Percentiles rank a stretch among this genome's conserved stretches.
Evolutionary conservation across 345 rosid genomes (phyloP).

Genomic region (Cardamine resedifolia): DNA sequence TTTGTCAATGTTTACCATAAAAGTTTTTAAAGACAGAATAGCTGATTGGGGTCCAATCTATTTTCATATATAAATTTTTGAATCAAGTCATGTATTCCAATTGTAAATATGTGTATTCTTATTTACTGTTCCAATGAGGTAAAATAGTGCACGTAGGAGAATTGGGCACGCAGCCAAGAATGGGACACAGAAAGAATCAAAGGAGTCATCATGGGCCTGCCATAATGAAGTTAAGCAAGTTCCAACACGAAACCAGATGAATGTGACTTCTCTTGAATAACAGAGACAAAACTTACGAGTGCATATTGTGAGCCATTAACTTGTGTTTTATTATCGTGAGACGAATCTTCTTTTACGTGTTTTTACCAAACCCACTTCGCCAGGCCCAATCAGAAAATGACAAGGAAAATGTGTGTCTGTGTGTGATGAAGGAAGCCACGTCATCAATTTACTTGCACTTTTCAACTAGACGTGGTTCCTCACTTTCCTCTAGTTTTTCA

Average conservation of each 20-base stretch:
- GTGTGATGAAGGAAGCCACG: slow-evolving; percentile 13
- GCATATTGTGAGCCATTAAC: slow-evolving; percentile 4
- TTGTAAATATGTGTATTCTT: background rate
- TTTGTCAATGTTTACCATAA: too few species aligned
- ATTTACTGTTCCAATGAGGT: background rate
- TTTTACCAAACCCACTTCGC: slow-evolving; percentile 13
- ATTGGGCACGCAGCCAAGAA: slow-evolving; percentile 19
- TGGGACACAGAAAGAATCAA: slow-evolving; percentile 11
- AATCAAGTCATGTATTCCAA: background rate
- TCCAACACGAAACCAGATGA: slow-evolving; percentile 22
- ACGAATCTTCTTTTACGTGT: background rate
- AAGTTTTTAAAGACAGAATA: too few species aligned
- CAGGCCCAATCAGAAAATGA: background rate
- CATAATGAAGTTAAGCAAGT: slow-evolving; percentile 10
- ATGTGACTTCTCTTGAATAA: background rate
- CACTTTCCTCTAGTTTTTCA: background rate
- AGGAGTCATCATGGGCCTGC: slow-evolving; percentile 19
- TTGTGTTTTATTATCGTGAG: background rate
- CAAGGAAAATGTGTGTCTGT: slow-evolving; percentile 14
- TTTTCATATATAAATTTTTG: background rate
- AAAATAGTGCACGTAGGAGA: slow-evolving; percentile 12
- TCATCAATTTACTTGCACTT: background rate
- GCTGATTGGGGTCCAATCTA: too few species aligned
- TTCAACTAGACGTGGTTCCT: slow-evolving; percentile 29
- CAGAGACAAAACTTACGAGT: background rate